Conservation (phyloP, 805 yeast genomes). For the Suhomyces vadensis region DNA sequence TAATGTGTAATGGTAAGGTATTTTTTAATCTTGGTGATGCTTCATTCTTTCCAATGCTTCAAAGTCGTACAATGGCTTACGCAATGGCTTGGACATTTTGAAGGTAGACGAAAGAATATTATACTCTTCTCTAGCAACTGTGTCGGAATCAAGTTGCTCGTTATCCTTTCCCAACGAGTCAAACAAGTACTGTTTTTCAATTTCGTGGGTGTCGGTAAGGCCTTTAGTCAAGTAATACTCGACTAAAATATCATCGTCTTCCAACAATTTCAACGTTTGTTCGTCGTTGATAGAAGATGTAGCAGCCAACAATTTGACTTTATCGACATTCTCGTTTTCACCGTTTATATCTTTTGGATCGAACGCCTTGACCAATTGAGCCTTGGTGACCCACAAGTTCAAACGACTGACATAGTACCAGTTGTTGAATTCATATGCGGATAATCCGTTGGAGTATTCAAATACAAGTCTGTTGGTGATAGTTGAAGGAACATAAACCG, state of each 20-base stretch:
- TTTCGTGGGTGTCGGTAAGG: conserved; percentile 19
- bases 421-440: conserved; percentile 13
- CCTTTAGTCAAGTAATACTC: conserved; percentile 23
- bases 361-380: conserved; percentile 9
- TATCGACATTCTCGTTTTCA: conserved; percentile 12
- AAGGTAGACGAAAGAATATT: conserved; percentile 8
- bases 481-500: conserved; percentile 17
- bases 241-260: conserved; percentile 20
- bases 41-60: conserved; percentile 9
- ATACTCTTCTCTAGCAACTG: conserved; percentile 1
- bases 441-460: conserved; percentile 20
- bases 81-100: conserved; percentile 10
- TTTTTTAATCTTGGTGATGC: conserved; percentile 2
- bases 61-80: conserved; percentile 13
- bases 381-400: conserved; percentile 20
- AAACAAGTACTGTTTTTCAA: conserved; percentile 21
- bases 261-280: conserved; percentile 21
- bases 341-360: conserved; percentile 5
- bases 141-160: conserved; percentile 3
- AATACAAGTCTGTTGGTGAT: conserved; percentile 18
- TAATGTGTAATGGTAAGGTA: background rate
- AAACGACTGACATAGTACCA: conserved; percentile 21
- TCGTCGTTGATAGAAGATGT: conserved; percentile 27
- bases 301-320: conserved; percentile 13
- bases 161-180: conserved; percentile 9